Conservation (phyloP, 2,329 filamentous ascomycete genomes). For the Fragosphaeria purpurea region DNA sequence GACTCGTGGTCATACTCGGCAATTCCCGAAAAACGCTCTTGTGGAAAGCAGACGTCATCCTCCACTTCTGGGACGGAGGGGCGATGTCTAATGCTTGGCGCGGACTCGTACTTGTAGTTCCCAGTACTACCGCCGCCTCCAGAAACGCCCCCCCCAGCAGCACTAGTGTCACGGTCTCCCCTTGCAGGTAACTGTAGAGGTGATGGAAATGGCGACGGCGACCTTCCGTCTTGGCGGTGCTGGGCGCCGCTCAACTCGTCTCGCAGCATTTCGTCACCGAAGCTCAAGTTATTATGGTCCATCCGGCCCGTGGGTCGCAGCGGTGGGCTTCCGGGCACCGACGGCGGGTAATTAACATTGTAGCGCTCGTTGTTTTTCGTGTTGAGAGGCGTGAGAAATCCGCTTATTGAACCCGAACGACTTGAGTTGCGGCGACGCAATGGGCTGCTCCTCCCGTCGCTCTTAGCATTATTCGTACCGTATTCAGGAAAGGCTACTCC, state of each 20-base stretch:
- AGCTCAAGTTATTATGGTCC: slow-evolving; percentile 48
- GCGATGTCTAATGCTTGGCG: too few relatives aligned
- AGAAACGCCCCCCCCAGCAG: background rate
- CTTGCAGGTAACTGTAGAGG: background rate
- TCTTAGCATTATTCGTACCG: slow-evolving; percentile 13
- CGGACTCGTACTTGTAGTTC: too few relatives aligned
- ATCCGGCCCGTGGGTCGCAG: slow-evolving; percentile 38
- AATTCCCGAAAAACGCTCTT: slow-evolving; percentile 66
- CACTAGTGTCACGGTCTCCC: background rate
- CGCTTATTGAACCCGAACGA: slow-evolving; percentile 39
- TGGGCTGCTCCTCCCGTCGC: slow-evolving; percentile 20
- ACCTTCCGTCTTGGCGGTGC: background rate
- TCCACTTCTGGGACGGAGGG: slow-evolving; percentile 37
- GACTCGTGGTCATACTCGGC: slow-evolving; percentile 59
- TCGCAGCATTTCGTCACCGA: slow-evolving; percentile 61
- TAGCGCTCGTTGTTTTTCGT: slow-evolving; percentile 34
- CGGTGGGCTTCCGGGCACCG: slow-evolving; percentile 51
- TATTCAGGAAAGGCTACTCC: background rate
- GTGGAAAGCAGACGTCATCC: slow-evolving; percentile 88
- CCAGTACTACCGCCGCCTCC: slow-evolving; percentile 16
- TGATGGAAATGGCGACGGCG: background rate
- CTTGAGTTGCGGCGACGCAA: slow-evolving; percentile 38
- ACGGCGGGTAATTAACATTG: slow-evolving; percentile 60
- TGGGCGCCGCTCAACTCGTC: slow-evolving; percentile 41
- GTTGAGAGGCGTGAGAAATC: slow-evolving; percentile 17